phyloP scores from a whole-genome alignment of 1,139 yeast genomes.

The Saccharomycopsis hybrid region DNA sequence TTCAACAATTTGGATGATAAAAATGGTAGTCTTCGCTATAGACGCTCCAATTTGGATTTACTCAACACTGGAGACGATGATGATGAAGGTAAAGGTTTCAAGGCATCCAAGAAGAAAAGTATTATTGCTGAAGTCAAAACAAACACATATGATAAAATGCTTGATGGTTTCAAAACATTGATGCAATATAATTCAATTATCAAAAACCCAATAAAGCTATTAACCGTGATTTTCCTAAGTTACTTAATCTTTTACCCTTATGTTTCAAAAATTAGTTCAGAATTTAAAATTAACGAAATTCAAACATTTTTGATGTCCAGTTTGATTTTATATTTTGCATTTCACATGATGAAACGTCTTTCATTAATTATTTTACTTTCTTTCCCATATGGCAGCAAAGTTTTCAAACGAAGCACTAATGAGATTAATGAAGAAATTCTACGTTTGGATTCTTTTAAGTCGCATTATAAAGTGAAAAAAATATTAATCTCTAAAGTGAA shows the following conservation, averaged over 20 bases:
- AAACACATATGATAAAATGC: slow-evolving; percentile 8
- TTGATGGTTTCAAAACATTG: slow-evolving; percentile 4
- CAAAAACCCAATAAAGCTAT: slow-evolving; percentile 19
- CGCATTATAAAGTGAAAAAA: slow-evolving; percentile 41
- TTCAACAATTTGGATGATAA: not conserved
- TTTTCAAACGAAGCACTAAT: slow-evolving; percentile 35
- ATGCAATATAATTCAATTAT: slow-evolving; percentile 24
- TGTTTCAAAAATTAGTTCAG: slow-evolving; percentile 29
- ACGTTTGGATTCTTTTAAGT: slow-evolving; percentile 44
- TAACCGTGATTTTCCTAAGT: slow-evolving; percentile 13
- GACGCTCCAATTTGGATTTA: slow-evolving; percentile 11
- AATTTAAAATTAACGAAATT: slow-evolving; percentile 39
- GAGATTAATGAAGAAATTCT: slow-evolving; percentile 31
- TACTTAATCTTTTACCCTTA: slow-evolving; percentile 19
- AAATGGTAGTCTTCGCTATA: slow-evolving; percentile 2
- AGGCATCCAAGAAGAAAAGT: not conserved
- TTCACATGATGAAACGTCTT: slow-evolving; percentile 44
- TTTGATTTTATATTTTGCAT: slow-evolving; percentile 46
- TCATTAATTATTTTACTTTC: slow-evolving; percentile 49
- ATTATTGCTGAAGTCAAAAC: not conserved
- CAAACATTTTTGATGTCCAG: slow-evolving; percentile 47
- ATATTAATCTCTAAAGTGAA: slow-evolving; percentile 57
- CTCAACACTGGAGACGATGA: slow-evolving; percentile 2
- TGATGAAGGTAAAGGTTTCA: not conserved
- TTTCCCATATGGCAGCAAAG: slow-evolving; percentile 42